Conservation (phyloP, 2,329 filamentous ascomycete genomes). For the Thelonectria blattea region DNA sequence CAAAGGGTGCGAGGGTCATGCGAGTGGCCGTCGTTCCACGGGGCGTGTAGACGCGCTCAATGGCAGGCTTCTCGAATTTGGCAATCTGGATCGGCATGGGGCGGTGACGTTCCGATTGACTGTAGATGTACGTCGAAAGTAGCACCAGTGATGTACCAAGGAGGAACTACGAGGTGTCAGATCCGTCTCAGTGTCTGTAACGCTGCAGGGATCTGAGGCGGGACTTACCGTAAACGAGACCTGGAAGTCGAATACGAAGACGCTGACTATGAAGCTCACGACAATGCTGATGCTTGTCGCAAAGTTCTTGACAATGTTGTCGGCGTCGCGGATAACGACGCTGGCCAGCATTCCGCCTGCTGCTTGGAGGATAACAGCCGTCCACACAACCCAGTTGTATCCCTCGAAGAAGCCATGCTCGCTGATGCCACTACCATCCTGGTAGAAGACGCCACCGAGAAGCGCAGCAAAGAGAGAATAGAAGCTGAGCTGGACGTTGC, state of each 20-base stretch:
- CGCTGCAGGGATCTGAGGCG: not conserved
- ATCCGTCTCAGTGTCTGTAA: not conserved
- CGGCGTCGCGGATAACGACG: constrained; percentile 49
- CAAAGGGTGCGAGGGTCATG: constrained; percentile 50
- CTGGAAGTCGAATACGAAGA: constrained; percentile 83
- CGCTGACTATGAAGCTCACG: constrained; percentile 82
- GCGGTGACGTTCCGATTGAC: constrained; percentile 64
- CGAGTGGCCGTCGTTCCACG: constrained; percentile 41
- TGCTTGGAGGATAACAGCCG: constrained; percentile 81
- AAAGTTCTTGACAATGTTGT: constrained; percentile 91
- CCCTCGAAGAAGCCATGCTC: constrained; percentile 91
- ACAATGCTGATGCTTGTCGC: constrained; percentile 92
- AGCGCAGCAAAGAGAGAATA: constrained; percentile 92
- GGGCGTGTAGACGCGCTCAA: constrained; percentile 55
- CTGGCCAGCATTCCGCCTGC: constrained; percentile 79
- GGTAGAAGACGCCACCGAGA: constrained; percentile 83
- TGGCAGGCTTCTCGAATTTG: constrained; percentile 76
- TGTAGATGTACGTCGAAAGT: constrained; percentile 85
- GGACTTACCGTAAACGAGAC: constrained; percentile 73
- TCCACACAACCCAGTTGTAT: constrained; percentile 92
- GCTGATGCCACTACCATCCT: constrained; percentile 83
- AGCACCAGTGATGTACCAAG: constrained; percentile 81
- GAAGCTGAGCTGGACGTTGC: constrained; percentile 92
- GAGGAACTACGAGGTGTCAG: constrained; percentile 67
- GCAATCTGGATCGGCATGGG: constrained; percentile 73